Evolutionary conservation across 805 yeast species (phyloP).

Genomic region (Ogataea kodamae): DNA sequence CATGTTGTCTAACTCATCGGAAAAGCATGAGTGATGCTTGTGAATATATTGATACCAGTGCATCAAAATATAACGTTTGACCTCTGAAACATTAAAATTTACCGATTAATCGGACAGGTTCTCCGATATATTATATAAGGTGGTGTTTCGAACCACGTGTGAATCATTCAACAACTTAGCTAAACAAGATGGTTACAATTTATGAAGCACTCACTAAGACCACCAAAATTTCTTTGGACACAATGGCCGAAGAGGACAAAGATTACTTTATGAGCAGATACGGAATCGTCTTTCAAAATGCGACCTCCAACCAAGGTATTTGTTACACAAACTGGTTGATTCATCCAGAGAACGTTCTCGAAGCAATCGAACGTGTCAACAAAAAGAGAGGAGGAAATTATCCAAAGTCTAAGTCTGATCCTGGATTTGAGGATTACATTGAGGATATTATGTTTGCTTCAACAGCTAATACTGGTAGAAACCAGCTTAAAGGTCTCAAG

Average conservation of each 20-base stretch:
- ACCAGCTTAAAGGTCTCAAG: conserved; percentile 22
- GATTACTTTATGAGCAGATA: conserved; percentile 15
- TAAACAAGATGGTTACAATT: conserved; percentile 5
- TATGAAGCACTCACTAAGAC: conserved; percentile 21
- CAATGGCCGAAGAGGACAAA: conserved; percentile 24
- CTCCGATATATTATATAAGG: conserved; percentile 1
- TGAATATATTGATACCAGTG: too few relatives aligned
- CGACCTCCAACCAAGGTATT: conserved; percentile 31
- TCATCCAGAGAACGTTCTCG: conserved; percentile 22
- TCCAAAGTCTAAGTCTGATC: conserved; percentile 18
- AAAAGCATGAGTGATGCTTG: too few relatives aligned
- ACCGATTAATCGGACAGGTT: not conserved
- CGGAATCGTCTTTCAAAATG: conserved; percentile 23
- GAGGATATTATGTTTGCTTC: conserved; percentile 19
- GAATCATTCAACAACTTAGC: not conserved
- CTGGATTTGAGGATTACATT: conserved; percentile 13
- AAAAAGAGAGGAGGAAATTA: conserved; percentile 10
- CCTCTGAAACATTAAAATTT: not conserved
- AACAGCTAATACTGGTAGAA: conserved; percentile 26
- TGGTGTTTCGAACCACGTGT: not conserved
- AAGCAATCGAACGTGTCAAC: conserved; percentile 20
- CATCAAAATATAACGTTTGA: too few relatives aligned
- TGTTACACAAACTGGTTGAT: conserved; percentile 22
- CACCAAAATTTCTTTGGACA: conserved; percentile 25
- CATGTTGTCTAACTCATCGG: too few relatives aligned